phyloP scores from a whole-genome alignment of 2,329 filamentous ascomycete species.

The Aureobasidium musti region DNA sequence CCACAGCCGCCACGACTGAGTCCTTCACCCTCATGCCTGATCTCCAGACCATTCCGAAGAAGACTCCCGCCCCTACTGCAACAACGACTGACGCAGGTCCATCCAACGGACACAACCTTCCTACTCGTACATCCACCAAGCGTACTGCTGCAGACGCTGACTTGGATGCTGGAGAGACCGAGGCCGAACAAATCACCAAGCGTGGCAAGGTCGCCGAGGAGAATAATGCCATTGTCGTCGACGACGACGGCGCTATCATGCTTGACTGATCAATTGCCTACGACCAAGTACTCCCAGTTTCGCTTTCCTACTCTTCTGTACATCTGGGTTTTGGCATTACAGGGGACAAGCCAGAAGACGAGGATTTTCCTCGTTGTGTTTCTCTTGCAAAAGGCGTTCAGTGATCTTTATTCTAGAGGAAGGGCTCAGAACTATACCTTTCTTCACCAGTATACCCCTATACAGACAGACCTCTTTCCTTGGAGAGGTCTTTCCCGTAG shows the following conservation, averaged over 20 bases:
- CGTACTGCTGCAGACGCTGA: slow-evolving; percentile 49
- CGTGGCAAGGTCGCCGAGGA: slow-evolving; percentile 45
- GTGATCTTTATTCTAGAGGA: not conserved
- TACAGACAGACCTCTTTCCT: no score
- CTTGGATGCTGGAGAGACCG: slow-evolving; percentile 33
- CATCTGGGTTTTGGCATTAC: not conserved
- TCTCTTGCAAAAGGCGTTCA: slow-evolving; percentile 2
- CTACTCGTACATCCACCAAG: slow-evolving; percentile 42
- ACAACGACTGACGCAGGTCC: slow-evolving; percentile 25
- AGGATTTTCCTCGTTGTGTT: not conserved
- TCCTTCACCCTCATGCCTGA: slow-evolving; percentile 30
- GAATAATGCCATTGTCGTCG: slow-evolving; percentile 38
- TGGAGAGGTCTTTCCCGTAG: no score
- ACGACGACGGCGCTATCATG: slow-evolving; percentile 44
- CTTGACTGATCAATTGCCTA: slow-evolving; percentile 29
- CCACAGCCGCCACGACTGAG: not conserved
- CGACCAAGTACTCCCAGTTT: not conserved
- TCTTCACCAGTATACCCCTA: slow-evolving; percentile 14
- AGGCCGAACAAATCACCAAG: slow-evolving; percentile 43
- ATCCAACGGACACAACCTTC: not conserved
- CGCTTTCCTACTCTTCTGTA: not conserved
- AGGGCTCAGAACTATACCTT: not conserved
- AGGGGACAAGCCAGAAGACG: slow-evolving; percentile 1
- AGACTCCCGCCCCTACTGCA: slow-evolving; percentile 24
- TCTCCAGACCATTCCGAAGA: slow-evolving; percentile 30